Evolutionary conservation across 768 basidiomycete genomes (phyloP), one percentile per base, ranked within the genome.

Genomic region (Mycena albidolilacea): DNA sequence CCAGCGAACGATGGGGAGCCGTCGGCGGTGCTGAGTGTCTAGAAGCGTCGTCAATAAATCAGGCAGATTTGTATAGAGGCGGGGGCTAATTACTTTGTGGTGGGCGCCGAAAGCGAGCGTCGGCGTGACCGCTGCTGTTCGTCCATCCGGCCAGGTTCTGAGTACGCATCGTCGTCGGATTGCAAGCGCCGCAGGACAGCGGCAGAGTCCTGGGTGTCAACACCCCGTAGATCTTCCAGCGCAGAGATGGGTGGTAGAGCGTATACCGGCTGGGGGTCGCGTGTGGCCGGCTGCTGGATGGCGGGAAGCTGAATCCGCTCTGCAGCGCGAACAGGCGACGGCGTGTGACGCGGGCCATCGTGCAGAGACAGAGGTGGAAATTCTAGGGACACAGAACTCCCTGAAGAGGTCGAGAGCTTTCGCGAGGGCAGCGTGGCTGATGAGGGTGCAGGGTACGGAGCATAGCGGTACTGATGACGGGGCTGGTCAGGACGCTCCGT

Each of bases 191-290:
- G 84, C 59, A 94, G 81, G 8, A 94, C 93, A 7, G 91, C 89
- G 6, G 90, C 89, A 0, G 92, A 90, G 78, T 93, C 91, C 46
- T 84, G 85, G 70, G 72, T 84, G 80, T 76, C 82, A 23, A 87
- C 81, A 3, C 90, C 89, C 10, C 90, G 85, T 61, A 91, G 79
- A 71, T 90, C 89, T 79, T 93, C 92, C 76, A 95, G 81, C 0
- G 91, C 89, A 8, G 92, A 90, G 68, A 93, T 93, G 0, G 92
- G 91, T 1, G 92, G 92, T 5, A 93, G 78, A 1, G 91, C 88
- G 72, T 91, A 91, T 2, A 84, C 81, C 1, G 86, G 80, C 17
- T 81, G 80, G 37, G 77, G 81, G 17, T 80, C 74, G 52, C 77
- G 77, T 69, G 74, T 74, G 38, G 76, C 76, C 35, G 82, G 79